Conservation (phyloP, 139 green algal species). For the Chlamydomonas applanata region DNA sequence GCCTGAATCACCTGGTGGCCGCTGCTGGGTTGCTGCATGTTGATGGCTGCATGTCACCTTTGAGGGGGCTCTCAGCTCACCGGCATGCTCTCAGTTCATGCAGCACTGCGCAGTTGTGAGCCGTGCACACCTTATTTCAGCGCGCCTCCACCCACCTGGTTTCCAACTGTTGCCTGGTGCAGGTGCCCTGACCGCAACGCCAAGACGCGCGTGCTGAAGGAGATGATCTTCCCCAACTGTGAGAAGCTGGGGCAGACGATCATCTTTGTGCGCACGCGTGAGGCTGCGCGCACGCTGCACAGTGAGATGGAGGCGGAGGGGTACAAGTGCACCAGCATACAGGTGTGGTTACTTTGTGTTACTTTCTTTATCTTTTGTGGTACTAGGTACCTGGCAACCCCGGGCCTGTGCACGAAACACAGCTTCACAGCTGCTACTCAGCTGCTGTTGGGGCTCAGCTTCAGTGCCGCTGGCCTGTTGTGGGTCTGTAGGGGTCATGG, state of each 20-base stretch:
- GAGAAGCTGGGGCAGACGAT: slow-evolving; percentile 98
- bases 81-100: no score
- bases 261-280: slow-evolving; percentile 90
- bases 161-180: slow-evolving; percentile 15
- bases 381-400: no score
- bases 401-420: no score
- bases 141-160: neutral
- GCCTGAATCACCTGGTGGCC: neutral
- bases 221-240: slow-evolving; percentile 92
- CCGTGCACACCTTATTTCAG: no score
- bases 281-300: slow-evolving; percentile 57
- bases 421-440: no score
- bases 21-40: no score
- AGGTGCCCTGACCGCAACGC: slow-evolving; percentile 67
- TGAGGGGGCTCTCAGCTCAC: neutral
- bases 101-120: no score
- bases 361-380: neutral
- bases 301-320: slow-evolving; percentile 79
- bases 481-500: no score
- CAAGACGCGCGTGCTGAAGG: slow-evolving; percentile 86
- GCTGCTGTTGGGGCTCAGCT: neutral
- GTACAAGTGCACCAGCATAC: slow-evolving; percentile 91
- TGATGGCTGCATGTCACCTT: no score
- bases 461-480: no score
- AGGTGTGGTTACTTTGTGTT: slow-evolving; percentile 8